These are phyloP conservation scores for Ceratobasidium sp. DNA, from an alignment of 1,284 basidiomycete species.

Conservation along the genomic window DNA sequence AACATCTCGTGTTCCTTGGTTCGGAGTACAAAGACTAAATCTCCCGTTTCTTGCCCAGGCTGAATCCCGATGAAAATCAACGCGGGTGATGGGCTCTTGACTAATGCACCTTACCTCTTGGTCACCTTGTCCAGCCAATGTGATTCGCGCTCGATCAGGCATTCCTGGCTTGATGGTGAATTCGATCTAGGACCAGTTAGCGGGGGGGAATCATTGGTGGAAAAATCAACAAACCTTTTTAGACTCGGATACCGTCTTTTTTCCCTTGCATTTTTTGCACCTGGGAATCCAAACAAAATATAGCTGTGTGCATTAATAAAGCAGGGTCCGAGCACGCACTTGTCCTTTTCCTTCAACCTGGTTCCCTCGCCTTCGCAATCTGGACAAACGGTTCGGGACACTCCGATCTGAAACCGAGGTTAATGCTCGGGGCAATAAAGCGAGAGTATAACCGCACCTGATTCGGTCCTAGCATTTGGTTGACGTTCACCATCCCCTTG, in stretches of 20 bases:
- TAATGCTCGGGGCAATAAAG: slow-evolving; percentile 34
- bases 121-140: slow-evolving; percentile 89
- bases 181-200: slow-evolving; percentile 52
- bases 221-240: slow-evolving; percentile 60
- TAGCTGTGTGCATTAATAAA: background rate
- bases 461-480: slow-evolving; percentile 50
- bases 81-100: slow-evolving; percentile 5
- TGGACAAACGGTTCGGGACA: slow-evolving; percentile 63
- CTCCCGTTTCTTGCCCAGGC: slow-evolving; percentile 83
- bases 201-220: background rate
- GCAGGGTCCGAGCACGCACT: slow-evolving; percentile 54
- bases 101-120: slow-evolving; percentile 65
- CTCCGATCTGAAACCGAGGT: slow-evolving; percentile 52
- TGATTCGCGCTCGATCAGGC: slow-evolving; percentile 82
- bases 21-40: slow-evolving; percentile 86
- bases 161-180: slow-evolving; percentile 90
- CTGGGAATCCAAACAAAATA: slow-evolving; percentile 52
- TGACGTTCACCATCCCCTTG: slow-evolving; percentile 74
- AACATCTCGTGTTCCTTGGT: slow-evolving; percentile 75
- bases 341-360: slow-evolving; percentile 86
- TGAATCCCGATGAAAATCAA: slow-evolving; percentile 47
- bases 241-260: slow-evolving; percentile 84
- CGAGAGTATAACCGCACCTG: background rate
- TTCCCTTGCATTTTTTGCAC: slow-evolving; percentile 96
- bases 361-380: slow-evolving; percentile 83